A percentile compares a stretch with the other conserved stretches of the same genome.
phyloP scores from a whole-genome alignment of 2,329 filamentous ascomycete species.

The Trichoderma arundinaceum region DNA sequence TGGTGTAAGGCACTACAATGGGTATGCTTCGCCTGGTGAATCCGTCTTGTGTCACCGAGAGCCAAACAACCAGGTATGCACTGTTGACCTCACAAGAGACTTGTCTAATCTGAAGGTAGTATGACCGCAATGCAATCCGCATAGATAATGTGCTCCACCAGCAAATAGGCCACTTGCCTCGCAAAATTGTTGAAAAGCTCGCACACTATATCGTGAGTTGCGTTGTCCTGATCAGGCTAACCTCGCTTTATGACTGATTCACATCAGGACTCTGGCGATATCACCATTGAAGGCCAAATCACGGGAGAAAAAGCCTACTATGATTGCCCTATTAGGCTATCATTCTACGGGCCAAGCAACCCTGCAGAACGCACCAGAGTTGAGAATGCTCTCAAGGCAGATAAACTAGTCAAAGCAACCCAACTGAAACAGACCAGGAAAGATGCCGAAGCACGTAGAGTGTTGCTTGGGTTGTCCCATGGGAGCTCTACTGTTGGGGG shows the following conservation, averaged over 20 bases:
- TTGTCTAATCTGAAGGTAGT: conserved; percentile 43
- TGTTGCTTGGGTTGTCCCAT: conserved; percentile 48
- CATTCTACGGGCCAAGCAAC: conserved; percentile 71
- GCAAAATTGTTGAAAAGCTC: conserved; percentile 70
- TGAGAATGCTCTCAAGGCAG: conserved; percentile 65
- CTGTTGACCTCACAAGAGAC: neutral
- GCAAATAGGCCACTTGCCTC: conserved; percentile 81
- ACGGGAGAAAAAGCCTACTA: conserved; percentile 68
- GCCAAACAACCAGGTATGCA: conserved; percentile 62
- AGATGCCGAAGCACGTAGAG: conserved; percentile 59
- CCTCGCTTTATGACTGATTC: neutral
- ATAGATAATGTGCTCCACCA: conserved; percentile 75
- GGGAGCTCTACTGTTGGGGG: conserved; percentile 47
- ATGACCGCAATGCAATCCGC: conserved; percentile 77
- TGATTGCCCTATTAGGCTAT: conserved; percentile 74
- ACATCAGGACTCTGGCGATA: conserved; percentile 57
- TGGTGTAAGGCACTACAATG: conserved; percentile 64
- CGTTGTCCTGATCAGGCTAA: no score
- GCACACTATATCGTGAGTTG: conserved; percentile 69
- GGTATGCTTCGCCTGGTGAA: conserved; percentile 67
- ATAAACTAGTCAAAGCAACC: conserved; percentile 66
- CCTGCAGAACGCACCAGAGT: conserved; percentile 58
- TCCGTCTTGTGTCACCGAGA: conserved; percentile 68
- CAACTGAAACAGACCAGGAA: conserved; percentile 60
- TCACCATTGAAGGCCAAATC: conserved; percentile 72